Conservation (phyloP, 2,329 filamentous ascomycete species). For the Alternaria consortialis region DNA sequence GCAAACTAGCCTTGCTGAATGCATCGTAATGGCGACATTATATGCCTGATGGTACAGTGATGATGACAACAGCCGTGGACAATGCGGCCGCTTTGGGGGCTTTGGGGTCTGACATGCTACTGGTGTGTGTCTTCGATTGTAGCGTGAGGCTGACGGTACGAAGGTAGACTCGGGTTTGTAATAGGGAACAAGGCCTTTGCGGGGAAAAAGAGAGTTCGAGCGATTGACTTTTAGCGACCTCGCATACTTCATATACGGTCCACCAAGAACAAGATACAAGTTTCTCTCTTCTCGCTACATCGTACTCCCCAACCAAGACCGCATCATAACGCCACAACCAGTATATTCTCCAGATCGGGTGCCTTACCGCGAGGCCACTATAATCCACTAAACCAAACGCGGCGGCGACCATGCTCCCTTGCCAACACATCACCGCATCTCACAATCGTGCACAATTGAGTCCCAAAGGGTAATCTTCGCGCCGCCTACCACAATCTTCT, state of each 20-base stretch:
- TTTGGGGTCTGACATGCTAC: conserved; percentile 25
- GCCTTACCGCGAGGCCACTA: conserved; percentile 23
- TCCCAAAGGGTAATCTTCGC: background rate
- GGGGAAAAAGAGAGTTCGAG: background rate
- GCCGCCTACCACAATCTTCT: background rate
- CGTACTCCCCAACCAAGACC: conserved; percentile 1
- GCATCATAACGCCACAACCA: conserved; percentile 10
- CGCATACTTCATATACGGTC: conserved; percentile 2
- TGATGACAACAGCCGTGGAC: conserved; percentile 29
- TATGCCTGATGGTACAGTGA: conserved; percentile 23
- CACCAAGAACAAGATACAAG: background rate
- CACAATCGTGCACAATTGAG: background rate
- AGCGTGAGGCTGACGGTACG: background rate
- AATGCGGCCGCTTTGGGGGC: conserved; percentile 29
- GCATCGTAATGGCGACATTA: background rate
- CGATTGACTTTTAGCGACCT: background rate
- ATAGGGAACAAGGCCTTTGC: background rate
- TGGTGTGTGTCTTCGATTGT: background rate
- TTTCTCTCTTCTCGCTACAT: background rate
- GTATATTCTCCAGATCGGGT: conserved; percentile 20
- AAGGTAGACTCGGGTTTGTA: background rate
- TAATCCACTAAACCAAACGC: conserved; percentile 15
- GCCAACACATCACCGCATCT: conserved; percentile 18
- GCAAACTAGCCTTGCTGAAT: background rate
- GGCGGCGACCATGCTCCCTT: conserved; percentile 3